Evolutionary conservation across 306 rosid genomes (phyloP).

Genomic region (Vigna reflexopilosa): DNA sequence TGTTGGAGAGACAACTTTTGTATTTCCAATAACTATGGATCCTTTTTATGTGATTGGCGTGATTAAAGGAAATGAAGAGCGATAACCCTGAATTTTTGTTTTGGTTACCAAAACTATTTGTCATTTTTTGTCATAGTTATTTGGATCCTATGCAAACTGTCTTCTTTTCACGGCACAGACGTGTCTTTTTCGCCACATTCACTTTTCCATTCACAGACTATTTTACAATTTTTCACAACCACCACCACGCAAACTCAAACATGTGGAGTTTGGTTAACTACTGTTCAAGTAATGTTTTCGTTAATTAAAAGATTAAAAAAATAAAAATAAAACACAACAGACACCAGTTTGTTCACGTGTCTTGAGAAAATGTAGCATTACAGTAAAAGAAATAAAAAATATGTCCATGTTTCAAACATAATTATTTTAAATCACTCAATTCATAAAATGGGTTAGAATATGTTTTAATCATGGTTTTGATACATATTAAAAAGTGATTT

Average conservation of each 20-base stretch:
- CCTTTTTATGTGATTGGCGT: slow-evolving; percentile 51
- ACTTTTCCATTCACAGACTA: background rate
- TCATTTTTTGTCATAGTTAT: slow-evolving; percentile 35
- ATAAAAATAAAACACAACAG: no score
- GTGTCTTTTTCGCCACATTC: background rate
- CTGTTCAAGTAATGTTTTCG: no score
- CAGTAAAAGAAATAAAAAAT: no score
- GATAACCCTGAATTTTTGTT: no score
- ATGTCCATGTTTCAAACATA: no score
- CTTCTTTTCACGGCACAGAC: background rate
- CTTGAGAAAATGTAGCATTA: no score
- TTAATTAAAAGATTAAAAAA: no score
- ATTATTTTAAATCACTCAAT: no score
- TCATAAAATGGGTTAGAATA: no score
- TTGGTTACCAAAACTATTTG: slow-evolving; percentile 35
- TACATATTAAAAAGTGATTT: no score
- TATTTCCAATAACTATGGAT: slow-evolving; percentile 53
- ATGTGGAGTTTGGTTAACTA: slow-evolving; percentile 6
- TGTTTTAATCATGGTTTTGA: fast-evolving
- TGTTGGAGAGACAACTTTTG: slow-evolving; percentile 46
- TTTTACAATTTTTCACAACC: background rate
- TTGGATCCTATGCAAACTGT: slow-evolving; percentile 43
- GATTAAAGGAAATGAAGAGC: slow-evolving; percentile 44
- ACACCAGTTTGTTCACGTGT: no score
- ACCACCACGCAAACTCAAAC: slow-evolving; percentile 13